Evolutionary conservation across 345 rosid species (phyloP).

Genomic region (Dipteronia dyeriana): DNA sequence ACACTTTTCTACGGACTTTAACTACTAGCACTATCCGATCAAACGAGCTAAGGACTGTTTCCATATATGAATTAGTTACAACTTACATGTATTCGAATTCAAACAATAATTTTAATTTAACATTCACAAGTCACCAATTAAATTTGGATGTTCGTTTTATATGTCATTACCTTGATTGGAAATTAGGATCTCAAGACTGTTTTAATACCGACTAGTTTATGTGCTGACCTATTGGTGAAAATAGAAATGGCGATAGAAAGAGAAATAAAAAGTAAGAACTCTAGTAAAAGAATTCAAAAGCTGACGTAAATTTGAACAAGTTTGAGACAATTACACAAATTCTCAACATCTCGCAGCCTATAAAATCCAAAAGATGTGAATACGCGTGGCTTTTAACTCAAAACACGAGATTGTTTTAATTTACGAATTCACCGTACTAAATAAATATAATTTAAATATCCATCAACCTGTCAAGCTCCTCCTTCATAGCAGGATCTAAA

Average conservation of each 20-base stretch:
- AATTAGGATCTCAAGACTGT: not conserved
- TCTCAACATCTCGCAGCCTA: not conserved
- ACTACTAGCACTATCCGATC: not conserved
- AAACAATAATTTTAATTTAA: not conserved
- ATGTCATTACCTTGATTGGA: not conserved
- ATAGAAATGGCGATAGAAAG: not conserved
- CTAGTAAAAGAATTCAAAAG: not conserved
- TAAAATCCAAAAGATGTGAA: not conserved
- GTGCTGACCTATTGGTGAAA: not conserved
- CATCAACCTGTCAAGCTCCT: conserved; percentile 59
- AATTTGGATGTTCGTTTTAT: not conserved
- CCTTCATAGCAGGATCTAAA: conserved; percentile 59
- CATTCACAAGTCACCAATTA: not conserved
- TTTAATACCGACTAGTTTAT: not conserved
- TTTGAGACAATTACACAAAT: not conserved
- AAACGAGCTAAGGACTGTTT: not conserved
- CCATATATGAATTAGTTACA: not conserved
- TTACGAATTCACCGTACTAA: conserved; percentile 6
- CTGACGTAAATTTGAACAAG: not conserved
- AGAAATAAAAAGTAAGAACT: not conserved
- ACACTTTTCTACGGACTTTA: not conserved
- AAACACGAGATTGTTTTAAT: not conserved
- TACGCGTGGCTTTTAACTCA: not conserved
- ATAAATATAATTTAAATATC: not conserved
- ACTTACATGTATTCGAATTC: not conserved